These are phyloP conservation scores for Mucuna pruriens DNA, from an alignment of 306 rosid genomes.

Conservation along the genomic window DNA sequence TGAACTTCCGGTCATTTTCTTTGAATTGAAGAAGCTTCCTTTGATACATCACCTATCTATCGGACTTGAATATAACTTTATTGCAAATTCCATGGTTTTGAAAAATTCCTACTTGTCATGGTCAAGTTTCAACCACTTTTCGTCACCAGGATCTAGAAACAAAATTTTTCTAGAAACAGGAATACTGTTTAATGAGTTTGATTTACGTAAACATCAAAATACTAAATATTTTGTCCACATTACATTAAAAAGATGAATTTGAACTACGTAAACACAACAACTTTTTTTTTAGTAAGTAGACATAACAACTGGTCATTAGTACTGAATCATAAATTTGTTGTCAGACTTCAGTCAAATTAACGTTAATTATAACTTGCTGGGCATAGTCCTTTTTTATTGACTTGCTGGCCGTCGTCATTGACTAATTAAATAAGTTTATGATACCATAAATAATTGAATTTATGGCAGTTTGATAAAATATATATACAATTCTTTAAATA, in stretches of 20 bases:
- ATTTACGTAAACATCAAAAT: neutral
- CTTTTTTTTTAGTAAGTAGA: too few relatives aligned
- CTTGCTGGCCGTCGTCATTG: neutral
- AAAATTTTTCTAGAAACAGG: neutral
- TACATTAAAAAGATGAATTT: too few relatives aligned
- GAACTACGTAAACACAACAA: constrained; percentile 25
- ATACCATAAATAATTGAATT: too few relatives aligned
- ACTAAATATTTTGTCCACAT: neutral
- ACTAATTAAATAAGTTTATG: neutral
- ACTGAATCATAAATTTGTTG: neutral
- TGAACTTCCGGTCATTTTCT: neutral
- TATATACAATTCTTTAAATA: too few relatives aligned
- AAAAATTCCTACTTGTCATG: neutral
- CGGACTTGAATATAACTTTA: neutral
- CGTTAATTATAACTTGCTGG: neutral
- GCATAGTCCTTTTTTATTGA: too few relatives aligned
- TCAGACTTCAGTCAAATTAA: neutral
- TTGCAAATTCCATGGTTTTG: neutral
- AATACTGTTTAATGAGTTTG: constrained; percentile 11
- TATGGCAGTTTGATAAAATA: too few relatives aligned
- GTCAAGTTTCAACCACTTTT: neutral
- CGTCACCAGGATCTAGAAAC: constrained; percentile 27
- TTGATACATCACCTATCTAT: neutral
- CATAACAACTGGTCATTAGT: neutral
- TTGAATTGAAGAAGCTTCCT: neutral